Evolutionary conservation across 345 rosid genomes (phyloP), one percentile per base, ranked within the genome.

Genomic region (Moringa oleifera): DNA sequence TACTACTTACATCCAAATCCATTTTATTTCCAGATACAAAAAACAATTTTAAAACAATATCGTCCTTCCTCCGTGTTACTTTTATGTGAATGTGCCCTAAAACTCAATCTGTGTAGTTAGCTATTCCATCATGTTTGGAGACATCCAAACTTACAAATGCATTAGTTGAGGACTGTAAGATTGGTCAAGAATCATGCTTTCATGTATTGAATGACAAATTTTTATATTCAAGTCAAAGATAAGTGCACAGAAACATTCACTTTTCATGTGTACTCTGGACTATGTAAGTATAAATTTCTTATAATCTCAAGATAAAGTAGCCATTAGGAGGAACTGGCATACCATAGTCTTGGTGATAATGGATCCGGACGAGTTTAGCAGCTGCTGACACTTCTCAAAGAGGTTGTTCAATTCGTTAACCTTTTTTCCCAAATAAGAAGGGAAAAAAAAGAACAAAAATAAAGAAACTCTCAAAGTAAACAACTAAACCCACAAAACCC

Each of bases 381-480:
- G 80, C 77, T 87, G 91, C 74, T 89, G 98, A 68, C 98, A 87
- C 79, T 89, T 89, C 61, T 92, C 95, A 63, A 92, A 92, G 58
- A 89, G 92, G 61, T 22, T 79, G 73, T 71, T 87, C 79, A 92
- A 72, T 66, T 92, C 98, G 53, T 37, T 72, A 49, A 92, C 81
- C 93, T 87, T 59, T 41, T 41, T 1, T 18, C 51, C 56, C 45
- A 41, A 55, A 63, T 21, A 77, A 28, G 53, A 23, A 16, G 31
- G 57, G 59, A 65, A 17, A 56, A 63, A 21, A 22, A 66, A 19
- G 20, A 23, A 28, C 11, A 41, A 46, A 2, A 21, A 62, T 7
- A 9, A 49, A 10, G 49, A 23, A 23, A 67, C 45, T 51, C 20
- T n/a, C 18, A 16, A 24, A 24, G 20, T 6, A 13, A 52, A 13